Base-by-base conservation (phyloP, 768 basidiomycete species). In the Mycena amicta region DNA sequence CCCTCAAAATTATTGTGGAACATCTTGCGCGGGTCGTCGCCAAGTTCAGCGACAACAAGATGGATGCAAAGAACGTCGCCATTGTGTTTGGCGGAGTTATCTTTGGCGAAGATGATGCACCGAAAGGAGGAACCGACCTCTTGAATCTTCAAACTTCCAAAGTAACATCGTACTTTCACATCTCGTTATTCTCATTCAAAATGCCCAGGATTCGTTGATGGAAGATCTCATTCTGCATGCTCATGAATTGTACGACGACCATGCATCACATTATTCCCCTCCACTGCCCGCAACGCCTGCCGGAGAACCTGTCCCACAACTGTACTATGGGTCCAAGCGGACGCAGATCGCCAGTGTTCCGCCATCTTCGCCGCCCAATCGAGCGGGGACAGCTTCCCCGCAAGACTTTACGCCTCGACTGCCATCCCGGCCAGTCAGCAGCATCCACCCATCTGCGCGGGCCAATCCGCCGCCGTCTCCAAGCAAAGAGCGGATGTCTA, bases 51-150 rank as follows among this genome's bases (percentile, higher is more conserved):
- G 85, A 88, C 69, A 97, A 95, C 70, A 96, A 95, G 73, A 97
- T 97, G 95, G 95, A 94, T 66, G 79, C 88, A 3, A 93, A 89
- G 77, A 97, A 96, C 68, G 77, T 97, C 23, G 92, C 93, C 3
- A 95, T 97, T 47, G 88, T 95, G 3, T 95, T 96, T 74, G 89
- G 90, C 20, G 80, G 86, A 8, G 92, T 93, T 23, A 84, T 97
- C 47, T 95, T 97, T 64, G 94, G 94, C 5, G 93, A 95, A 71
- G 94, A 97, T 60, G 92, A 95, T 60, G 80, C 93, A 56, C 87
- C 90, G 3, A 90, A 90, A 69, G 84, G 79, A 33, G 85, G 82
- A 5, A 11, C 41, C 0, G 91, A 94, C 68, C 78, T 95, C 18
- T 74, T 95, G 22, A 88, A 77, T 55, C 81, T 95, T n/a, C 87